phyloP scores from a whole-genome alignment of 129 eudicot species.

The Ambrosia trifida region DNA sequence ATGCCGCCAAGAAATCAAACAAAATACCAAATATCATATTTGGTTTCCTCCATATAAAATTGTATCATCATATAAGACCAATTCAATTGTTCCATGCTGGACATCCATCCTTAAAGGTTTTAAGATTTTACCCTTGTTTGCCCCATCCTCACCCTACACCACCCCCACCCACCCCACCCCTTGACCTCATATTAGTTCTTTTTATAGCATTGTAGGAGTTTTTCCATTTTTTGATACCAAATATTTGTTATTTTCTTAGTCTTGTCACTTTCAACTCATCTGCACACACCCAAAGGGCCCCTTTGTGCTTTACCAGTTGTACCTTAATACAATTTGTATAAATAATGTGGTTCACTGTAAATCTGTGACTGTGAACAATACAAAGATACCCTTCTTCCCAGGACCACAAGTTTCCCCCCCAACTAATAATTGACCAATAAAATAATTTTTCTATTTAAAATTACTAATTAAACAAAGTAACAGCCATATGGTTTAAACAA shows the following conservation, averaged over 20 bases:
- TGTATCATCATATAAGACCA: conserved; percentile 20
- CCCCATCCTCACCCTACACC: conserved; percentile 1
- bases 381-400: conserved; percentile 27
- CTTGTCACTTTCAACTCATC: conserved; percentile 37
- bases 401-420: conserved; percentile 23
- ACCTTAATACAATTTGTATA: conserved; percentile 12
- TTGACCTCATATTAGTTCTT: background rate
- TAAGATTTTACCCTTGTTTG: conserved; percentile 25
- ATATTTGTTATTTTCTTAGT: conserved; percentile 17
- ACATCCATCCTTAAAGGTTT: conserved; percentile 1
- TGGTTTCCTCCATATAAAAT: background rate
- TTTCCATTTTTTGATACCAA: conserved; percentile 13
- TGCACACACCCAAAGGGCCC: conserved; percentile 37
- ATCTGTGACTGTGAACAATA: conserved; percentile 25
- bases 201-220: conserved; percentile 2
- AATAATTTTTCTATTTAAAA: background rate
- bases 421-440: background rate
- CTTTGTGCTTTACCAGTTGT: conserved; percentile 35
- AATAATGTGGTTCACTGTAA: conserved; percentile 32
- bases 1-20: conserved; percentile 32
- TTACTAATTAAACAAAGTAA: background rate
- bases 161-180: conserved; percentile 21
- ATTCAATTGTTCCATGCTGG: conserved; percentile 20
- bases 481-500: background rate
- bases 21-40: conserved; percentile 30